phyloP scores from a whole-genome alignment of 2,329 filamentous ascomycete species.

The Hirsutella thompsonii region DNA sequence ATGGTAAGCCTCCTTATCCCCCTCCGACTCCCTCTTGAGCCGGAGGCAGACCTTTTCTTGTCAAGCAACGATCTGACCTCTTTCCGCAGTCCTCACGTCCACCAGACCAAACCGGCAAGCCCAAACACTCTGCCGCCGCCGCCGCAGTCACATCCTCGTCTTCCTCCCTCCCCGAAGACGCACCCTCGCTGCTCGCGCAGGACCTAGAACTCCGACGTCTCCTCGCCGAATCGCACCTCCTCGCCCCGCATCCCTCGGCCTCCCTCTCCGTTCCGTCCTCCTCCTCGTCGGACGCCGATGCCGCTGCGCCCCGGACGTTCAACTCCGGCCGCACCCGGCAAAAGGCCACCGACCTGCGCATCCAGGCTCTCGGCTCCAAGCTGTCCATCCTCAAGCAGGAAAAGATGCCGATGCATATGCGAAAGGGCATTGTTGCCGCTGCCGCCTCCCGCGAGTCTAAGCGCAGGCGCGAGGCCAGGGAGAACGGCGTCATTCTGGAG shows the following conservation, averaged over 20 bases:
- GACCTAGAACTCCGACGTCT: slow-evolving; percentile 87
- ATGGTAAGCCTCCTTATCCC: slow-evolving; percentile 40
- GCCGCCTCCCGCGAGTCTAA: slow-evolving; percentile 52
- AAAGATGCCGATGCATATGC: slow-evolving; percentile 79
- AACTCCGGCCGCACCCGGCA: slow-evolving; percentile 59
- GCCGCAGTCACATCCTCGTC: slow-evolving; percentile 9
- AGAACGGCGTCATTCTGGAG: slow-evolving; percentile 87
- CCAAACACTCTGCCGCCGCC: slow-evolving; percentile 12
- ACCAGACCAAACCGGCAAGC: slow-evolving; percentile 21
- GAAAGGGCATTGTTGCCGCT: slow-evolving; percentile 71
- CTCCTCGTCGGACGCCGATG: slow-evolving; percentile 25
- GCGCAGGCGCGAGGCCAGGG: slow-evolving; percentile 65
- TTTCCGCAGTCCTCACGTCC: slow-evolving; percentile 32
- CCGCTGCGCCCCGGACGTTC: slow-evolving; percentile 28
- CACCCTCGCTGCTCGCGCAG: slow-evolving; percentile 65
- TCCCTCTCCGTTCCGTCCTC: slow-evolving; percentile 5
- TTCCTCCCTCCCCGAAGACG: slow-evolving; percentile 39
- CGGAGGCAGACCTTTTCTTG: no score
- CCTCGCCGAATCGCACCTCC: slow-evolving; percentile 81
- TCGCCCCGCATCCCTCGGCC: slow-evolving; percentile 32
- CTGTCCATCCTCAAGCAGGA: slow-evolving; percentile 61
- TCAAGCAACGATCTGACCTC: slow-evolving; percentile 4
- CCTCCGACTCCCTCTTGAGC: no score
- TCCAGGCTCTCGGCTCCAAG: slow-evolving; percentile 72
- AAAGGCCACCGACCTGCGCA: slow-evolving; percentile 70